Conservation (phyloP, 2,329 filamentous ascomycete species). For the Fusarium subglutinans region DNA sequence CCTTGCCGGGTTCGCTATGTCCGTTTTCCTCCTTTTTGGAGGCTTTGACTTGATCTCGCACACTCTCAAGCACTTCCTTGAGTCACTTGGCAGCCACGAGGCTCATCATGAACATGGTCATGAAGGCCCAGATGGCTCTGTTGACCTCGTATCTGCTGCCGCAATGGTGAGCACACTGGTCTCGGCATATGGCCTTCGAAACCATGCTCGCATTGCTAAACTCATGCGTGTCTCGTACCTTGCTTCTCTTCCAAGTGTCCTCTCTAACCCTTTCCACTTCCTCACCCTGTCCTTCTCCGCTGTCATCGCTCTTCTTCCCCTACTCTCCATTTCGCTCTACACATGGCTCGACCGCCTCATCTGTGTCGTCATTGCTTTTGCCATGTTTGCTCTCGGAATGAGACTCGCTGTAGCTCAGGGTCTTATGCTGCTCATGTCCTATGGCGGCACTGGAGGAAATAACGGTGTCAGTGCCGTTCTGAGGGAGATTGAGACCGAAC, state of each 20-base stretch:
- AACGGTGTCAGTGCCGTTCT: slow-evolving; percentile 76
- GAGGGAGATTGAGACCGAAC: slow-evolving; percentile 83
- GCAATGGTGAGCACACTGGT: slow-evolving; percentile 85
- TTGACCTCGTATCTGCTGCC: slow-evolving; percentile 83
- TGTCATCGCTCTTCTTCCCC: slow-evolving; percentile 80
- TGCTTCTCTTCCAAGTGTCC: slow-evolving; percentile 81
- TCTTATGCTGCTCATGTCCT: slow-evolving; percentile 96
- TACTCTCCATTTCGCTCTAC: slow-evolving; percentile 83
- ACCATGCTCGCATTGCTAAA: slow-evolving; percentile 91
- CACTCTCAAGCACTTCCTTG: slow-evolving; percentile 91
- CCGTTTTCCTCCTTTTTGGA: slow-evolving; percentile 96
- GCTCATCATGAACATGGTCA: slow-evolving; percentile 77
- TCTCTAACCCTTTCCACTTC: slow-evolving; percentile 95
- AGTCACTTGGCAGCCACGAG: slow-evolving; percentile 67
- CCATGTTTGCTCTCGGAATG: slow-evolving; percentile 89
- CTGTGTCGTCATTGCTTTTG: slow-evolving; percentile 81
- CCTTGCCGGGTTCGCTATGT: slow-evolving; percentile 94
- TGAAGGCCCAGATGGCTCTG: slow-evolving; percentile 73
- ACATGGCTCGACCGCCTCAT: slow-evolving; percentile 84
- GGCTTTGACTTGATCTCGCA: slow-evolving; percentile 95
- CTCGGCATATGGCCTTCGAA: slow-evolving; percentile 86
- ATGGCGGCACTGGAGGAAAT: slow-evolving; percentile 55
- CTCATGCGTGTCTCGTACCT: slow-evolving; percentile 89
- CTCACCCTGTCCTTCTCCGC: slow-evolving; percentile 88
- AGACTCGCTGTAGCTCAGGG: slow-evolving; percentile 87